Evolutionary conservation across 116 monocot species (phyloP), one percentile per base, ranked within the genome.

Genomic region (Phalaenopsis hybrid): DNA sequence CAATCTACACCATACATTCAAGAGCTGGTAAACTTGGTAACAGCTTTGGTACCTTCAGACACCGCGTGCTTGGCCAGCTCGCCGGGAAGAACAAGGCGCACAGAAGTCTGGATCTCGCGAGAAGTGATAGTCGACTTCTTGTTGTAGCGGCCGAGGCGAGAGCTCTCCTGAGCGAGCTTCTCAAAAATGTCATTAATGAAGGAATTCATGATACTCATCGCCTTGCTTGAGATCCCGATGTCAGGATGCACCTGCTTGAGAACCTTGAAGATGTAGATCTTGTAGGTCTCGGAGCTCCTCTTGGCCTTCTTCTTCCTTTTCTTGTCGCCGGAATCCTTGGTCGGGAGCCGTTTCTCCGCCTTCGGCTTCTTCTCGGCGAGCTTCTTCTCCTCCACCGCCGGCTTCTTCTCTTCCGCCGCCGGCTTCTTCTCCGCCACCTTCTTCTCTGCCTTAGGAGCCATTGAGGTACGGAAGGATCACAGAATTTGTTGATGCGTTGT

Each of bases 101-200:
- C 93, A 67, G 96, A 86, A 74, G 92, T 96, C 91, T 96, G 96
- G 86, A 95, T 95, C 95, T 95, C 95, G 25, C 95, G 86, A 69
- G 92, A 92, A 34, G 94, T 92, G 79, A 92, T 85, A 79, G 94
- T 94, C 25, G 90, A 92, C 92, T 94, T 94, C 87, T 94, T 94
- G 91, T 91, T 93, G 81, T 85, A 85, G 15, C 93, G 82, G n/a
- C 91, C 89, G 44, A 89, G 84, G 2, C 83, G 82, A 17, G 91
- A 81, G 10, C 28, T 44, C 84, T 94, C 91, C 75, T 84, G 82
- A 13, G 94, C 94, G 59, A 94, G 86, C 37, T 37, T 37, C 37
- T 37, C 37, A 37, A 37, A 37, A 37, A 37, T 37, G 37, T 37
- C 37, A 37, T 37, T 37, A 37, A 37, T 37, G 37, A 37, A 37